These are phyloP conservation scores for Boletus tomentosulus DNA, from an alignment of 768 basidiomycete genomes.

Conservation along the genomic window DNA sequence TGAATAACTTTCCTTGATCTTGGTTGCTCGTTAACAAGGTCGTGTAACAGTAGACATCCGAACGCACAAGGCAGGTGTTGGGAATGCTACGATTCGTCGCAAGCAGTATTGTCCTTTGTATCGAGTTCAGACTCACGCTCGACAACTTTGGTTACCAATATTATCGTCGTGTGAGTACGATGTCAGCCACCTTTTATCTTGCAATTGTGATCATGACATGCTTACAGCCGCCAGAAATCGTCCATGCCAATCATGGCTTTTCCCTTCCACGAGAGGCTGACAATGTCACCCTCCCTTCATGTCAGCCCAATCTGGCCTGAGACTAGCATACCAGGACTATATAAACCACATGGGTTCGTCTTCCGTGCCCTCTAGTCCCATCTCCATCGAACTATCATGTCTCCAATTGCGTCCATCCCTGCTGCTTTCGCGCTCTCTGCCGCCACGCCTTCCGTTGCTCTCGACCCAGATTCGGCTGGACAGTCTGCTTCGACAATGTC, in stretches of 20 bases:
- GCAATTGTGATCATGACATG: too few relatives aligned
- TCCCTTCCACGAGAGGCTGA: conserved; percentile 6
- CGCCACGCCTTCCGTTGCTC: too few relatives aligned
- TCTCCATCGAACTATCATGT: conserved; percentile 13
- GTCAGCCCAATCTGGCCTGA: conserved; percentile 1
- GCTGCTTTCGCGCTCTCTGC: too few relatives aligned
- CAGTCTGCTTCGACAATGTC: too few relatives aligned
- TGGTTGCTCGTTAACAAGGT: too few relatives aligned
- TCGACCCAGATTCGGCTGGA: too few relatives aligned
- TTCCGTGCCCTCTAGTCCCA: neutral
- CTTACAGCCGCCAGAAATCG: too few relatives aligned
- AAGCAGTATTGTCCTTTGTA: neutral
- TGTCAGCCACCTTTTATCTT: neutral
- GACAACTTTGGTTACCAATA: too few relatives aligned
- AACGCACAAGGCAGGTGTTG: too few relatives aligned
- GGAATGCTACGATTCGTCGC: too few relatives aligned
- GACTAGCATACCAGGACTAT: conserved; percentile 6
- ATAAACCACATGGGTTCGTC: conserved; percentile 1
- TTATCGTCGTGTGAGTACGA: neutral
- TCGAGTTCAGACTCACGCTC: neutral
- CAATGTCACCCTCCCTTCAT: neutral
- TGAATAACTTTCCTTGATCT: too few relatives aligned
- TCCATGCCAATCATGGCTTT: neutral
- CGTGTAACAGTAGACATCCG: too few relatives aligned
- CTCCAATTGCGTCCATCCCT: conserved; percentile 16